Base-by-base conservation (phyloP, 257 asterid genomes). In the Ocimum tenuiflorum region DNA sequence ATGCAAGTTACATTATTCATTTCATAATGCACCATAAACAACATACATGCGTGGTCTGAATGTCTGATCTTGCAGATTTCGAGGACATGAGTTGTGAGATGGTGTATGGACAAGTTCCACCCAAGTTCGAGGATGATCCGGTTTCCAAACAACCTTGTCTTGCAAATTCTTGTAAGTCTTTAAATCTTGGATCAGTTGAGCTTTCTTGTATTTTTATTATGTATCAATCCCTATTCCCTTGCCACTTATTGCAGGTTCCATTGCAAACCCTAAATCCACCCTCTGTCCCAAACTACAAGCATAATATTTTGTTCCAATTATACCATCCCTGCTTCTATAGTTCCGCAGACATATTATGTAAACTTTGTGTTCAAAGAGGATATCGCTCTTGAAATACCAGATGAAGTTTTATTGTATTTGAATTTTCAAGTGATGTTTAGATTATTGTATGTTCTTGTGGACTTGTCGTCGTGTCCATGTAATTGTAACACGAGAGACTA, bases 1-100 rank as follows among this genome's bases (percentile, higher is more conserved):
- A 3, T 4, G 9, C 1, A 13, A 0, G n/a, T n/a, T n/a, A n/a
- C 13, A 3, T 48, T 48, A 8, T 12, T 41, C 3, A 39, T 39
- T 1, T 11, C 15, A 22, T 35, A 46, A 14, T 10, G 7, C 23
- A 14, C 7, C 23, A 46, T 17, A 14, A 7, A n/a, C n/a, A n/a
- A n/a, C n/a, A n/a, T 4, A 11, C 41, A 8, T 35, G 5, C 7
- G 1, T 1, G 3, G 41, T 5, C 3, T 35, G 3, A 35, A 3
- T 15, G 3, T 11, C 2, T 41, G 2, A 4, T 27, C 4, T 27
- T 27, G 64, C 78, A 89, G 97, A 92, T 81, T 92, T 92, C 58
- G 97, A 92, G 73, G 97, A 92, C 68, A 92, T 92, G 97, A 89
- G 97, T 51, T 92, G 99, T 48, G 96, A 92, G 65, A 89, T 92